These are phyloP conservation scores for Pichia exigua DNA, from an alignment of 805 yeast genomes.

Conservation along the genomic window DNA sequence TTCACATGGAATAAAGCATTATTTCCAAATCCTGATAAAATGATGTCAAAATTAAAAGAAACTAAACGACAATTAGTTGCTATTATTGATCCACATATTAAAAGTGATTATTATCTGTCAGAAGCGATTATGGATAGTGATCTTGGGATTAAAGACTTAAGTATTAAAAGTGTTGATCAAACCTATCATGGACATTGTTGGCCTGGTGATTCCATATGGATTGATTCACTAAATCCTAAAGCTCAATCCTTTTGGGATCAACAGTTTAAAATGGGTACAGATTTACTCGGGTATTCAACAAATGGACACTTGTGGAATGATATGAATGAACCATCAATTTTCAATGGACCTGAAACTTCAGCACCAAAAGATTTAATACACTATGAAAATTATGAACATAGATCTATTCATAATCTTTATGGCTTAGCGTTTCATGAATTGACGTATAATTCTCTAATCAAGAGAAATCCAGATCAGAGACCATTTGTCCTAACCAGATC, in stretches of 20 bases:
- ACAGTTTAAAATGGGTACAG: conserved; percentile 39
- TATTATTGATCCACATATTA: conserved; percentile 88
- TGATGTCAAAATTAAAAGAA: conserved; percentile 57
- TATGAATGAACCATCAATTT: conserved; percentile 96
- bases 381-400: conserved; percentile 76
- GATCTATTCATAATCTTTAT: conserved; percentile 82
- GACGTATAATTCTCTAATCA: conserved; percentile 58
- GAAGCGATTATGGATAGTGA: conserved; percentile 40
- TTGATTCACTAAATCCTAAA: conserved; percentile 69
- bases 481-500: conserved; percentile 88
- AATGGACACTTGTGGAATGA: conserved; percentile 93
- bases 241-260: conserved; percentile 53
- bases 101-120: conserved; percentile 60
- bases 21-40: conserved; percentile 67
- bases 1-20: conserved; percentile 79
- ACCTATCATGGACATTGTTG: conserved; percentile 82
- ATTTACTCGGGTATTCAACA: conserved; percentile 40
- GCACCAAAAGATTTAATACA: conserved; percentile 79
- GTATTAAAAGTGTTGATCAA: conserved; percentile 33
- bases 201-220: conserved; percentile 97
- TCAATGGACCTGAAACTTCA: conserved; percentile 90
- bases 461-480: conserved; percentile 47
- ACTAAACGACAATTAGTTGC: conserved; percentile 78
- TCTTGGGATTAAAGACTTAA: conserved; percentile 44
- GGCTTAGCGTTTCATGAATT: conserved; percentile 78